Evolutionary conservation across 169 alveolate genomes (phyloP).

Genomic region (Miamiensis avidus): DNA sequence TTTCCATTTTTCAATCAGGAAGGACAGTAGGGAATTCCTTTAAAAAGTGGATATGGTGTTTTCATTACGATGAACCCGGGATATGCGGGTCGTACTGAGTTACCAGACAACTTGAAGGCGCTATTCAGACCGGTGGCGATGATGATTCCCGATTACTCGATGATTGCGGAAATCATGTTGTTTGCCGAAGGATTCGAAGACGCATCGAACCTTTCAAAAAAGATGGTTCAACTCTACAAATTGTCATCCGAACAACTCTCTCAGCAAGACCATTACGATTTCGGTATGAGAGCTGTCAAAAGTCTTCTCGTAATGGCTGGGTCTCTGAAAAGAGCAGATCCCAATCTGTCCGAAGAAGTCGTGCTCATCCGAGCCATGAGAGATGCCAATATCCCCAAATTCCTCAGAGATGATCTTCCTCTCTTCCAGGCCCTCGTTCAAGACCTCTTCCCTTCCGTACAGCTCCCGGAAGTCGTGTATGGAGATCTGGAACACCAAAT

Average conservation of each 20-base stretch:
- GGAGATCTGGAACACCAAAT: constrained; percentile 73
- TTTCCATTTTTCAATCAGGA: too few species aligned
- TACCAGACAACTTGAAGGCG: constrained; percentile 87
- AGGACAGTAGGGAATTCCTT: constrained; percentile 51
- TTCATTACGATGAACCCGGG: constrained; percentile 92
- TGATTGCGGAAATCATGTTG: constrained; percentile 87
- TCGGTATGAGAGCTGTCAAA: constrained; percentile 90
- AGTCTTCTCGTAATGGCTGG: constrained; percentile 90
- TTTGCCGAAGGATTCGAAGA: constrained; percentile 79
- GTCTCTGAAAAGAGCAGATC: constrained; percentile 73
- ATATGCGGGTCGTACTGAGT: constrained; percentile 90
- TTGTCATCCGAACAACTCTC: constrained; percentile 83
- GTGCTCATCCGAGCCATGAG: constrained; percentile 86
- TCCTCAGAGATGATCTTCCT: constrained; percentile 83
- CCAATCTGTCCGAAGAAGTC: constrained; percentile 77
- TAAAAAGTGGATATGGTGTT: constrained; percentile 71
- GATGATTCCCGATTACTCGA: constrained; percentile 88
- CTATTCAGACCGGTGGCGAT: constrained; percentile 87
- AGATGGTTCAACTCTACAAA: constrained; percentile 85
- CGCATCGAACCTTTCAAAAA: constrained; percentile 78
- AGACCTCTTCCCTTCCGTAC: constrained; percentile 87
- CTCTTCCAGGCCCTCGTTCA: constrained; percentile 79
- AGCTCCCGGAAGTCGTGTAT: constrained; percentile 69
- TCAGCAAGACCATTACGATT: constrained; percentile 89
- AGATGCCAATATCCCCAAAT: constrained; percentile 90